These are phyloP conservation scores for Santalum album DNA, from an alignment of 164 flowering plant genomes.

Conservation along the genomic window DNA sequence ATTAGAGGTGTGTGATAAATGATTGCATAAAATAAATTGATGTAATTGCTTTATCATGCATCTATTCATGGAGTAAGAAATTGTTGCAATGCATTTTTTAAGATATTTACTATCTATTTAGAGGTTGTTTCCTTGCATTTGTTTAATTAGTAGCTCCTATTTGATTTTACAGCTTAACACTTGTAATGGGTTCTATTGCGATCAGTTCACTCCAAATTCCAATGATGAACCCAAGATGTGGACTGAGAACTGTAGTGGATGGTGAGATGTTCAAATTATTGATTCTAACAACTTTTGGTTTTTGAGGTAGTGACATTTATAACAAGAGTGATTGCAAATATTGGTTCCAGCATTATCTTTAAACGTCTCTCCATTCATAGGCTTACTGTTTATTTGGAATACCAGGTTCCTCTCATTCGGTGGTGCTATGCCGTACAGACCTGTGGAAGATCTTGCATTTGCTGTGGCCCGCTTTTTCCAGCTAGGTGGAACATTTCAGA, in stretches of 20 bases:
- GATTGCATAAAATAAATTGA: no score
- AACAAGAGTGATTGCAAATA: not conserved
- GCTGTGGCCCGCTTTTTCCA: conserved; percentile 90
- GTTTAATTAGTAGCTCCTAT: not conserved
- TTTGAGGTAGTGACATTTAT: not conserved
- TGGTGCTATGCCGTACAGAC: conserved; percentile 72
- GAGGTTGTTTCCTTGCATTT: no score
- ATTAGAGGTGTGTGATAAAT: no score
- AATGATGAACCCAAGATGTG: conserved; percentile 79
- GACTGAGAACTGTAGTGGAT: conserved; percentile 99
- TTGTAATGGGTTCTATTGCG: conserved; percentile 98
- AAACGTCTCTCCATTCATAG: not conserved
- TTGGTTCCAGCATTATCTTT: not conserved
- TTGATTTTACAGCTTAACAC: conserved; percentile 68
- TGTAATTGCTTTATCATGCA: not conserved
- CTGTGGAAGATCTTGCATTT: conserved; percentile 91
- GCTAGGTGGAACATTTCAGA: conserved; percentile 87
- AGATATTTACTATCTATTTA: no score
- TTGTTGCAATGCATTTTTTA: not conserved
- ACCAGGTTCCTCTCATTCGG: conserved; percentile 83
- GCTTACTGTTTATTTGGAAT: not conserved
- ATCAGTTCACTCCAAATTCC: conserved; percentile 78
- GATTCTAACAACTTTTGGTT: not conserved
- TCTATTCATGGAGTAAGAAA: not conserved
- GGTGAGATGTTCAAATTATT: conserved; percentile 37